Evolutionary conservation across 805 yeast species (phyloP), one percentile per base, ranked within the genome.

Genomic region (Metschnikowia henanensis): DNA sequence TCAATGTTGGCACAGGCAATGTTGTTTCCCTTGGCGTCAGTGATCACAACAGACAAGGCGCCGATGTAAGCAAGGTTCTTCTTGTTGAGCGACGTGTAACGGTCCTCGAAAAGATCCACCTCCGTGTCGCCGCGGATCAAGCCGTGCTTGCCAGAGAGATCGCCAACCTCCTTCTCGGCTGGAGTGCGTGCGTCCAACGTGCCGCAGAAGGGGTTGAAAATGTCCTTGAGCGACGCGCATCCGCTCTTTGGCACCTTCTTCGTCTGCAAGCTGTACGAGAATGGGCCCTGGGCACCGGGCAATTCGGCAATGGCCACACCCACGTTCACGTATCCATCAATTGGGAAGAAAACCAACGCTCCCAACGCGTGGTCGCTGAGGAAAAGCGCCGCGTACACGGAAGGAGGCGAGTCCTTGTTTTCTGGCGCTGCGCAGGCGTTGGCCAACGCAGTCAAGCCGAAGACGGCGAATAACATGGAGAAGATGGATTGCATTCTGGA

Each of bases 131-230:
- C 62, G 13, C 50, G 37, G 35, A 68, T 57, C 32, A 35, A 39
- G 20, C 75, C 74, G 51, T 68, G 69, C 53, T 63, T 68, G 20
- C 73, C 73, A 8, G 70, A 53, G 45, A 70, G 66, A 49, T 69
- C 73, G 35, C 74, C 71, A 30, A 60, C 61, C 52, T 67, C 68
- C 45, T 49, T 51, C n/a, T 49, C 58, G 15, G 59, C 59, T 9
- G 50, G 40, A 19, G 49, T 43, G 21, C 66, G 51, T 15, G 64
- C 56, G 39, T 53, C 58, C 15, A 43, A 49, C 17, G 48, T 45
- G 15, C 73, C 75, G 43, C 55, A 49, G 58, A 56, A 69, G n/a
- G 75, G 74, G 53, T 70, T 62, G 47, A 70, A 64, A 55, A 64
- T 70, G 16, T 38, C 58, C 30, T 28, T 28, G 30, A 28, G 30